phyloP scores from a whole-genome alignment of 805 yeast genomes.

The Saturnispora galanensis region DNA sequence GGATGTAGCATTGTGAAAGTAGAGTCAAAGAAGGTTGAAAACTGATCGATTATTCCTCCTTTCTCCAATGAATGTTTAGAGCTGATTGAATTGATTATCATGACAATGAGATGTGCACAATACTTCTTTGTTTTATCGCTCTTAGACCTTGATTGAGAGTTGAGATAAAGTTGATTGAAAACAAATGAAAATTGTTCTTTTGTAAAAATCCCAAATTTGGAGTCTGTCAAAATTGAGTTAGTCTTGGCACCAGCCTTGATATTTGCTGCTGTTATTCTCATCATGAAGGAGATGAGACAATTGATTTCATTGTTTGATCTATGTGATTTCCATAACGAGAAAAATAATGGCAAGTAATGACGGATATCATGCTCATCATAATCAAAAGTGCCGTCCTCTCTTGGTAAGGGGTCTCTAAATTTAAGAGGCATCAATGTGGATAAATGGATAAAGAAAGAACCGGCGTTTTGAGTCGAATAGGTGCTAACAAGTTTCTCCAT shows the following conservation, averaged over 20 bases:
- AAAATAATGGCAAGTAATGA: slow-evolving; percentile 53
- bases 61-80: slow-evolving; percentile 34
- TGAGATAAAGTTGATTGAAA: slow-evolving; percentile 40
- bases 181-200: slow-evolving; percentile 50
- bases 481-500: slow-evolving; percentile 43
- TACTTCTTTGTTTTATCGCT: slow-evolving; percentile 21
- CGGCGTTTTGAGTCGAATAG: slow-evolving; percentile 44
- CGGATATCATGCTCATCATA: slow-evolving; percentile 26
- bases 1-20: slow-evolving; percentile 83
- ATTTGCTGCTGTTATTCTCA: slow-evolving; percentile 45
- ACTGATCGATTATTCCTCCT: slow-evolving; percentile 40
- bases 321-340: slow-evolving; percentile 61
- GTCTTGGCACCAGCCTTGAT: slow-evolving; percentile 27
- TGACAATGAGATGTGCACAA: slow-evolving; percentile 21
- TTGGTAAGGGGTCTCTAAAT: slow-evolving; percentile 21
- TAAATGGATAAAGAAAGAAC: slow-evolving; percentile 42
- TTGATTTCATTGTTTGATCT: slow-evolving; percentile 43
- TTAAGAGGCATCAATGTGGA: slow-evolving; percentile 43
- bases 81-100: slow-evolving; percentile 54
- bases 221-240: slow-evolving; percentile 28
- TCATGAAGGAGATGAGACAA: slow-evolving; percentile 54
- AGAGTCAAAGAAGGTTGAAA: slow-evolving; percentile 53
- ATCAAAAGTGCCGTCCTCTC: slow-evolving; percentile 10
- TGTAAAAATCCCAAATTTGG: slow-evolving; percentile 54
- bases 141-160: slow-evolving; percentile 18